Conservation (phyloP, 2,329 filamentous ascomycete species). For the Aspergillus hortae region DNA sequence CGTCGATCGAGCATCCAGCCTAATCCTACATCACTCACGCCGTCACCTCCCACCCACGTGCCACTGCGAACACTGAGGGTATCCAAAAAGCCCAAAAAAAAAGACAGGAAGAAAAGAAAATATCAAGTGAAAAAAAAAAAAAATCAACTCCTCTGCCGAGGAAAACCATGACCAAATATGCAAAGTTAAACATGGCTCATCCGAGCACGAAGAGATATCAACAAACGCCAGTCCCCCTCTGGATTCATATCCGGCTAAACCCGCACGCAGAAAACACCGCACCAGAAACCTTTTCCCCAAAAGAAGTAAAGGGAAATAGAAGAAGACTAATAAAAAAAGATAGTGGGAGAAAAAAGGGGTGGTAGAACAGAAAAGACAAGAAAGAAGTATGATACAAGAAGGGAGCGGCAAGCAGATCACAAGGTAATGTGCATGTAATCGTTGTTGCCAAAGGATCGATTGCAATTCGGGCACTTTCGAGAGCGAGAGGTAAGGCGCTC, state of each 20-base stretch:
- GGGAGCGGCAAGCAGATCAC: slow-evolving; percentile 22
- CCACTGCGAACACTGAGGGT: slow-evolving; percentile 24
- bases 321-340: slow-evolving; percentile 8
- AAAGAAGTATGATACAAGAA: slow-evolving; percentile 33
- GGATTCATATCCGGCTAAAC: slow-evolving; percentile 28
- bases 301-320: slow-evolving; percentile 7
- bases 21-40: slow-evolving; percentile 34
- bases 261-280: slow-evolving; percentile 31
- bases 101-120: slow-evolving; percentile 7
- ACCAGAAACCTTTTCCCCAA: slow-evolving; percentile 31
- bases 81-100: slow-evolving; percentile 23
- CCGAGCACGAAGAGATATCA: slow-evolving; percentile 11
- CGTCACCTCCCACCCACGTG: slow-evolving; percentile 20
- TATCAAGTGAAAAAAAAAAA: slow-evolving; percentile 3
- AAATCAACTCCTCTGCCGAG: not conserved
- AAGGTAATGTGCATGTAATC: slow-evolving; percentile 71
- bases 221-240: slow-evolving; percentile 32
- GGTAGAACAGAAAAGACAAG: slow-evolving; percentile 11
- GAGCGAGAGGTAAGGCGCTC: slow-evolving; percentile 85
- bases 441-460: slow-evolving; percentile 82
- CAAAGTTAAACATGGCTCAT: slow-evolving; percentile 14
- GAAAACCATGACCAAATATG: slow-evolving; percentile 16
- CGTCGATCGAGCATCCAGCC: slow-evolving; percentile 17
- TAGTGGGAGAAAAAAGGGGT: slow-evolving; percentile 17
- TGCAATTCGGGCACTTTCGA: slow-evolving; percentile 93